Base-by-base conservation (phyloP, 208 protist genomes). In the Acanthamoeba divionensis region DNA sequence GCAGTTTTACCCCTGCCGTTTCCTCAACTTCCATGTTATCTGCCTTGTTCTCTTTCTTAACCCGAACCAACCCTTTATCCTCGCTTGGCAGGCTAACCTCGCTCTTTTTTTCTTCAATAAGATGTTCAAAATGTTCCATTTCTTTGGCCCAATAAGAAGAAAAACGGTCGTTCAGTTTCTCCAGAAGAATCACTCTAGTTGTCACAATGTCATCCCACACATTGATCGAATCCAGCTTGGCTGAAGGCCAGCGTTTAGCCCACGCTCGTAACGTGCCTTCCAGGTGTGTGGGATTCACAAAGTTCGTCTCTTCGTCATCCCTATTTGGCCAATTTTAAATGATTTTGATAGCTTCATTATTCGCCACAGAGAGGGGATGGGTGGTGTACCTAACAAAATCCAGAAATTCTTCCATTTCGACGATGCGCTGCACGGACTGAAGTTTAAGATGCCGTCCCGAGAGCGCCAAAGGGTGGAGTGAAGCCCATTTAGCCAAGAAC, bases 331-430 rank as follows among this genome's bases (percentile, higher is more conserved):
- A n/a, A n/a, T n/a, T n/a, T n/a, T n/a, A 9, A 63, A 4, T 63
- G 26, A 63, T 29, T 9, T 54, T 15, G 38, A 1, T 12, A 2
- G 8, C 1, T 29, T 54, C 18, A 26, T 69, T 69, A 36, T 13
- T 31, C 67, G 50, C 13, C 26, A 0, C 10, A 21, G 6, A 13
- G 67, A 2, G 29, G 26, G 50, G 15, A 38, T 75, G n/a, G 33
- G 26, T 0, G 1, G 71, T 26, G 24, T 24, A 65, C 73, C 73
- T 65, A 31, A 44, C 65, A 52, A 95, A 93, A 31, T 52, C 33
- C 2, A 95, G 55, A 54, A 95, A 95, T 36, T 96, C 94, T 52
- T 96, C 91, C 10, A 96, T 67, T 50, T 96, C 94, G 3, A 92
- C 50, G 8, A 95, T 36, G 26, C 66, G 69, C 91, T 96, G 94